Evolutionary conservation across 352 stramenopile genomes (phyloP).

Genomic region (Pythium guiyangense): DNA sequence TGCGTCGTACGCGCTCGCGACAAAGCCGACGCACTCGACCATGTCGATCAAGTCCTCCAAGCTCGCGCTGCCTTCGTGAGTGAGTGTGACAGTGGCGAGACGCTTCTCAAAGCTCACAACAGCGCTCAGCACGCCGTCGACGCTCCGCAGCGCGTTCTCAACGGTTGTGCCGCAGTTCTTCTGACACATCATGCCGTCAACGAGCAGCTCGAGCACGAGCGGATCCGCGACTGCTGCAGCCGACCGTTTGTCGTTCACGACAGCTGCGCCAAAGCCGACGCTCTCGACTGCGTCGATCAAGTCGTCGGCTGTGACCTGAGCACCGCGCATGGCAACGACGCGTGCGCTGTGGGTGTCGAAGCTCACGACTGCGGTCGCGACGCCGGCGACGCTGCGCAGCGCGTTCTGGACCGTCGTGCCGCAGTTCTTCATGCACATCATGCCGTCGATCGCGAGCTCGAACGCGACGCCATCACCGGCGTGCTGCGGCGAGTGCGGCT

Average conservation of each 20-base stretch:
- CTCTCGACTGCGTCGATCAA: constrained; percentile 74
- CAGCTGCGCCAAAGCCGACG: constrained; percentile 67
- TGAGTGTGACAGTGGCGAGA: constrained; percentile 54
- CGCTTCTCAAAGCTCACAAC: constrained; percentile 75
- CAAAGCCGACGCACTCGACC: constrained; percentile 75
- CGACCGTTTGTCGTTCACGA: constrained; percentile 10
- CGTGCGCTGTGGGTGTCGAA: constrained; percentile 61
- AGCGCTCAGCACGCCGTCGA: constrained; percentile 62
- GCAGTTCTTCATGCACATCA: constrained; percentile 96
- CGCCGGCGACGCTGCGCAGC: constrained; percentile 58
- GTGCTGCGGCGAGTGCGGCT: background rate
- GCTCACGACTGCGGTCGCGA: constrained; percentile 57
- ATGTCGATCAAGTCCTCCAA: constrained; percentile 67
- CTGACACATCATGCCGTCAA: constrained; percentile 94
- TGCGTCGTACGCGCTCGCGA: constrained; percentile 51
- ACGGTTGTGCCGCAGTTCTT: constrained; percentile 94
- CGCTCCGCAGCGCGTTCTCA: constrained; percentile 74
- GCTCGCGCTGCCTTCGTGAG: constrained; percentile 36
- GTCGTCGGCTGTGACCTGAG: constrained; percentile 29
- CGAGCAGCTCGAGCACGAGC: constrained; percentile 49
- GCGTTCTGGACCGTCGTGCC: constrained; percentile 86
- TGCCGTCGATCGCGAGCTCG: constrained; percentile 87
- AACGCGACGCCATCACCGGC: background rate
- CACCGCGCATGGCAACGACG: constrained; percentile 43
- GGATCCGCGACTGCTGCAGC: constrained; percentile 12